Conservation (phyloP, 495 filamentous ascomycete genomes). For the Talaromyces liani region DNA sequence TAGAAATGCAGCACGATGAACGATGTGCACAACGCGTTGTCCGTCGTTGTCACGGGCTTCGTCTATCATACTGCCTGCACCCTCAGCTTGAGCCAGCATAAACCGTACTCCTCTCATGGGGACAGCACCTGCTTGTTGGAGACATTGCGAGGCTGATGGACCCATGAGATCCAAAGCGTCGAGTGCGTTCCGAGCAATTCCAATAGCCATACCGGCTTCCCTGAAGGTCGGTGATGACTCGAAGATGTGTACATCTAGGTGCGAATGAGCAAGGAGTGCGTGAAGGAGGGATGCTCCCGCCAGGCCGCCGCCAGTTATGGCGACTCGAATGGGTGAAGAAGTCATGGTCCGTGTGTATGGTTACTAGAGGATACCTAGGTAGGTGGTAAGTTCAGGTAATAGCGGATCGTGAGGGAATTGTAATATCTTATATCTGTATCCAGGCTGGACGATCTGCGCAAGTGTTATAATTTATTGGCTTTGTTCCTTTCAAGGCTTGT, state of each 20-base stretch:
- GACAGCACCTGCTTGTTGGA: not conserved
- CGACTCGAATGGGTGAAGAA: constrained; percentile 13
- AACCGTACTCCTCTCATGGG: too few relatives aligned
- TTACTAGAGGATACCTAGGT: not conserved
- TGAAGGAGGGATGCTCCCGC: constrained; percentile 25
- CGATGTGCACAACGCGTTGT: constrained; percentile 22
- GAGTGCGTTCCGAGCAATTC: constrained; percentile 47
- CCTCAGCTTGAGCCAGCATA: too few relatives aligned
- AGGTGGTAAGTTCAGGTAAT: not conserved
- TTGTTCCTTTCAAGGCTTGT: too few relatives aligned
- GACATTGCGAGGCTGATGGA: constrained; percentile 15
- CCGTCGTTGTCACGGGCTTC: not conserved
- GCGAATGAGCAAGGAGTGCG: constrained; percentile 18
- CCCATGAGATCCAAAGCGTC: constrained; percentile 42
- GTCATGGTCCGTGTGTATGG: not conserved
- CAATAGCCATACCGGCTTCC: constrained; percentile 57
- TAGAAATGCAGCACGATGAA: constrained; percentile 44
- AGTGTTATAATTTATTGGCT: too few relatives aligned
- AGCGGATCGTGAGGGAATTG: too few relatives aligned
- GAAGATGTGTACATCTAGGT: constrained; percentile 44
- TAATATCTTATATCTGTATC: too few relatives aligned
- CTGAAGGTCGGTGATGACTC: constrained; percentile 37
- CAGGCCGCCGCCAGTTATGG: constrained; percentile 30
- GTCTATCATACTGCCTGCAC: not conserved
- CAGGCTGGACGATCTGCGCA: too few relatives aligned